Base-by-base conservation (phyloP, 2,329 filamentous ascomycete species). In the Beauveria bassiana region DNA sequence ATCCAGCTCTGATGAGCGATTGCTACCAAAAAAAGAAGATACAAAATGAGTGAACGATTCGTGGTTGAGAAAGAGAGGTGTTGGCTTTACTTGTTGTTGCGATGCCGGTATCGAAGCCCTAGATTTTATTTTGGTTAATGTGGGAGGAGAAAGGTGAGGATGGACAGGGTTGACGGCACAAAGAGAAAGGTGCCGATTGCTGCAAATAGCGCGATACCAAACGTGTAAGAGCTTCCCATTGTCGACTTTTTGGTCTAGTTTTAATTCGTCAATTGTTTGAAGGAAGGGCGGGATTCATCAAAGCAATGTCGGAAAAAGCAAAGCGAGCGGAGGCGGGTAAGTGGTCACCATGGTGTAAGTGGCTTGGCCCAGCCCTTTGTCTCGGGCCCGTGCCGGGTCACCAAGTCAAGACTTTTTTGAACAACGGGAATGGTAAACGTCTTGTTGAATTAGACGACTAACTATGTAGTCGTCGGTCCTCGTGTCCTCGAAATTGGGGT, bases 1-100 rank as follows among this genome's bases (percentile, higher is more conserved):
- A 82, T 78, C 82, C 82, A 86, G 67, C 81, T 84, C 66, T 81
- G 68, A 67, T 86, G 83, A 3, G 83, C 82, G 61, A 86, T 86
- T 22, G 83, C 78, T 80, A 20, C 16, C 3, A 22, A 22, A 22
- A 22, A 14, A 14, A 34, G 31, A 14, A 5, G 31, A 14, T 14
- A 10, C 14, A 34, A 34, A 14, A 12, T 34, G 31, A 34, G 31
- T 34, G 12, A 34, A 34, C 4, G 31, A 10, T 14, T 34, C 5
- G 10, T 34, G 31, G 31, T 34, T 14, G 12, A 12, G 31, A 34
- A 34, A 34, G 31, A 14, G 31, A 14, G 31, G 12, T 5, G 31
- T 34, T 12, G 12, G 12, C 31, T 75, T 71, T 63, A 80, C 77
- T 85, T 18, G 82, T 85, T 14, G 82, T 86, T 5, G 81, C 82